Evolutionary conservation across 2,329 filamentous ascomycete species (phyloP).

Genomic region (Microcera coccophila): DNA sequence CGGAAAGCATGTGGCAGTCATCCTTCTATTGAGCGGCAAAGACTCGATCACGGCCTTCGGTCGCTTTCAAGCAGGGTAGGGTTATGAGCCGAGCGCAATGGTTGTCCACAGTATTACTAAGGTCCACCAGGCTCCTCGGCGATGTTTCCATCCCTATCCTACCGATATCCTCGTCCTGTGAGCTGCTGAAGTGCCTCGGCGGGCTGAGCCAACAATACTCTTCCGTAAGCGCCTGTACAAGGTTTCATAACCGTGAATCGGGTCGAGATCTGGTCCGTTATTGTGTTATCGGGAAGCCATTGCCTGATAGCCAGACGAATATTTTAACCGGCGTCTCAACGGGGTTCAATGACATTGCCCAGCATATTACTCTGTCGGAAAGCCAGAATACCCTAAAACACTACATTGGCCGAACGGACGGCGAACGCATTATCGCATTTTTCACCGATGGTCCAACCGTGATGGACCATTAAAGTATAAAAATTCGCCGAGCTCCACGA

Average conservation of each 20-base stretch:
- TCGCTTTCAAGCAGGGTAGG: conserved; percentile 43
- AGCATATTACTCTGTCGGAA: conserved; percentile 14
- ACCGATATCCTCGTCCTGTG: conserved; percentile 36
- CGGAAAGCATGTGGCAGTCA: conserved; percentile 37
- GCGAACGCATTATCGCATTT: conserved; percentile 28
- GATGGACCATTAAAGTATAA: not conserved
- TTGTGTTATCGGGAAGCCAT: conserved; percentile 27
- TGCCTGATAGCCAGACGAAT: conserved; percentile 24
- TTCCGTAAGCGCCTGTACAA: not conserved
- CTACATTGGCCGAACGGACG: conserved; percentile 30
- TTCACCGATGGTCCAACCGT: conserved; percentile 21
- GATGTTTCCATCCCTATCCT: conserved; percentile 38
- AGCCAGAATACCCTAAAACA: conserved; percentile 21
- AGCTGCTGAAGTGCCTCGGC: conserved; percentile 37
- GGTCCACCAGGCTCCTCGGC: conserved; percentile 19
- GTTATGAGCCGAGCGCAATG: not conserved
- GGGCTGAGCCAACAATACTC: conserved; percentile 32
- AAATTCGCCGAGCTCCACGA: too few relatives aligned
- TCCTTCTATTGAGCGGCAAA: conserved; percentile 41
- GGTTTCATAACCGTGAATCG: not conserved
- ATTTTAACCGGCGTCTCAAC: conserved; percentile 28
- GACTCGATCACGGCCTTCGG: conserved; percentile 35
- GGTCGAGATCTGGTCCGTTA: conserved; percentile 15
- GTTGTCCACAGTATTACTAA: not conserved
- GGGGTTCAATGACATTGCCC: conserved; percentile 26